Conservation (phyloP, 139 green algal genomes). For the Trebouxia sp. region DNA sequence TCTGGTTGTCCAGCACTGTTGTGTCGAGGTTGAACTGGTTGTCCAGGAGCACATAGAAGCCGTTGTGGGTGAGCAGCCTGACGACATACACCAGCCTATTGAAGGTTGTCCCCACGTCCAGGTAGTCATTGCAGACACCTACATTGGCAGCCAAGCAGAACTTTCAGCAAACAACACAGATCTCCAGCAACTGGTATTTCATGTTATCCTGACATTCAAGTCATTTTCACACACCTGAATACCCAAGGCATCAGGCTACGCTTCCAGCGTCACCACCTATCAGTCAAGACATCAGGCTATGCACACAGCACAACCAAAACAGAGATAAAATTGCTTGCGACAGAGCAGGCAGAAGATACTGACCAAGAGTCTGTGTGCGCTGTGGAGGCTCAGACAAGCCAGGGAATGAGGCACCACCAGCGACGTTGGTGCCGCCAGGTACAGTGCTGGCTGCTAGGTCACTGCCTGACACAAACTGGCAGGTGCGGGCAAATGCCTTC, state of each 20-base stretch:
- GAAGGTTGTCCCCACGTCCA: constrained; percentile 40
- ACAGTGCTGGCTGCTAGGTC: background rate
- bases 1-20: constrained; percentile 31
- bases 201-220: too few relatives aligned
- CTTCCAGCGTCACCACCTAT: background rate
- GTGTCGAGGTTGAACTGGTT: constrained; percentile 45
- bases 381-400: constrained; percentile 18
- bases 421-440: background rate
- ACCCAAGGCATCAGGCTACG: too few relatives aligned
- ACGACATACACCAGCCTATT: constrained; percentile 53
- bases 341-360: background rate
- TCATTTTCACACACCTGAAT: too few relatives aligned
- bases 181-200: background rate
- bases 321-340: too few relatives aligned
- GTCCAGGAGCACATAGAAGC: constrained; percentile 64
- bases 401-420: background rate
- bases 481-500: background rate
- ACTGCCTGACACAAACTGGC: constrained; percentile 3
- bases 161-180: background rate
- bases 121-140: constrained; percentile 39
- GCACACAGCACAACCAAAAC: too few relatives aligned
- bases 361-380: constrained; percentile 25
- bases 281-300: too few relatives aligned
- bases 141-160: background rate
- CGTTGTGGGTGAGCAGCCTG: constrained; percentile 47